A percentile compares a stretch with the other conserved stretches of the same genome.
phyloP scores from a whole-genome alignment of 2,329 filamentous ascomycete species.

The Fusarium ambrosium region DNA sequence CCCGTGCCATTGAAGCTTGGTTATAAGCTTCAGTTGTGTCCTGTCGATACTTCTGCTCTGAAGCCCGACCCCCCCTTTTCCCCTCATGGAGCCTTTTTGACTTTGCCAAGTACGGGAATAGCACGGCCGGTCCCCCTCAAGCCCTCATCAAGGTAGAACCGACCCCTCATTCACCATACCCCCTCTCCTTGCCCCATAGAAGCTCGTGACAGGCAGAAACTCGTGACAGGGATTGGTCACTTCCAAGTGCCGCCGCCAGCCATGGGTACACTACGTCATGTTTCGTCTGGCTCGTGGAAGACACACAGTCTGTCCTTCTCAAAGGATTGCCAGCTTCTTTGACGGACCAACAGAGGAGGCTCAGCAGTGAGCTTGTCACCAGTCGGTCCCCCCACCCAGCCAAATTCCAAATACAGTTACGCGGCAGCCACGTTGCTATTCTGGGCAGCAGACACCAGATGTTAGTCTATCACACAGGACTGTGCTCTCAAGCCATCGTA shows the following conservation, averaged over 20 bases:
- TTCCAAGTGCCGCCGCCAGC: not conserved
- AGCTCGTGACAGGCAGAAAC: not conserved
- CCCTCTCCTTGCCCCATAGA: not conserved
- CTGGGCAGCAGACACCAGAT: not conserved
- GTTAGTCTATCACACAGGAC: not conserved
- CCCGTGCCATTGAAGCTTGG: not conserved
- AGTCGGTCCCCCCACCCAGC: not conserved
- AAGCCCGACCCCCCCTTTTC: not conserved
- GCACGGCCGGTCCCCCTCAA: not conserved
- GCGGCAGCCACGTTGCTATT: not conserved
- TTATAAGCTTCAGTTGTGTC: not conserved
- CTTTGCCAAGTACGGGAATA: not conserved
- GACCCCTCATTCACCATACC: not conserved
- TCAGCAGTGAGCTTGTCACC: not conserved
- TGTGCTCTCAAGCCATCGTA: not conserved
- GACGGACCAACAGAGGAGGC: not conserved
- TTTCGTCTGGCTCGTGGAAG: not conserved
- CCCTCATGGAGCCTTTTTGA: not conserved
- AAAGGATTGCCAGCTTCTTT: not conserved
- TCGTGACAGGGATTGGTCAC: not conserved
- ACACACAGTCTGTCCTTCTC: not conserved
- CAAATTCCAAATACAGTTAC: not conserved
- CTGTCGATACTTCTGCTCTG: not conserved
- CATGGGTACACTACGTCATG: not conserved
- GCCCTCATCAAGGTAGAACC: not conserved